phyloP scores from a whole-genome alignment of 345 rosid genomes.

The Dipteronia sinensis region DNA sequence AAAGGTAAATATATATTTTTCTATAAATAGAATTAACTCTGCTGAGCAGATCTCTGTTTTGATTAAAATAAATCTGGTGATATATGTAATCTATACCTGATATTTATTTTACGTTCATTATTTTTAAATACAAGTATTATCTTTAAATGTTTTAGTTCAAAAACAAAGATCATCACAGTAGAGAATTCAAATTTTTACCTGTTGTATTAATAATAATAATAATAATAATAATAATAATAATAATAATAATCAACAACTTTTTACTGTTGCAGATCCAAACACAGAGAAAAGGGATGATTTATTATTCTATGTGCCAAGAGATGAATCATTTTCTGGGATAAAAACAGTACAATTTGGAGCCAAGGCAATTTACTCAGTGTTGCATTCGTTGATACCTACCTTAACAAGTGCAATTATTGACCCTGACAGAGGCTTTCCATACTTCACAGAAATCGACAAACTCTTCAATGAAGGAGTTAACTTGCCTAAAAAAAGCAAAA shows the following conservation, averaged over 20 bases:
- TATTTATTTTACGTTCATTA: too few relatives aligned
- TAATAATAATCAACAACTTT: too few relatives aligned
- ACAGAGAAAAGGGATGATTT: constrained; percentile 44
- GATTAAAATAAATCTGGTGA: too few relatives aligned
- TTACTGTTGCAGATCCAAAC: constrained; percentile 40
- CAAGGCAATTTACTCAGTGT: constrained; percentile 55
- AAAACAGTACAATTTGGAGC: constrained; percentile 59
- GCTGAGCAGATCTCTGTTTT: too few relatives aligned
- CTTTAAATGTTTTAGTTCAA: too few relatives aligned
- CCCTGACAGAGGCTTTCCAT: constrained; percentile 52
- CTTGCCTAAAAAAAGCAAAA: constrained; percentile 22
- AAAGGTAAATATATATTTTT: constrained; percentile 21
- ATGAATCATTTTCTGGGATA: constrained; percentile 63
- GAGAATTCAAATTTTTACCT: too few relatives aligned
- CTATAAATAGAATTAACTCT: too few relatives aligned
- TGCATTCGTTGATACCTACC: constrained; percentile 58
- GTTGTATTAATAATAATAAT: too few relatives aligned
- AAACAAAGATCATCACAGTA: too few relatives aligned
- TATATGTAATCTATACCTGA: too few relatives aligned
- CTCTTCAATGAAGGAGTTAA: constrained; percentile 59
- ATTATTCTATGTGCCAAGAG: constrained; percentile 68
- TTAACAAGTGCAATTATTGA: constrained; percentile 46
- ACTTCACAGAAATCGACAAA: constrained; percentile 61
- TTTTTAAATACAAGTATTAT: too few relatives aligned
- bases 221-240: too few relatives aligned